These are phyloP conservation scores for Skeletonema costatum DNA, from an alignment of 108 stramenopile species.

Conservation along the genomic window DNA sequence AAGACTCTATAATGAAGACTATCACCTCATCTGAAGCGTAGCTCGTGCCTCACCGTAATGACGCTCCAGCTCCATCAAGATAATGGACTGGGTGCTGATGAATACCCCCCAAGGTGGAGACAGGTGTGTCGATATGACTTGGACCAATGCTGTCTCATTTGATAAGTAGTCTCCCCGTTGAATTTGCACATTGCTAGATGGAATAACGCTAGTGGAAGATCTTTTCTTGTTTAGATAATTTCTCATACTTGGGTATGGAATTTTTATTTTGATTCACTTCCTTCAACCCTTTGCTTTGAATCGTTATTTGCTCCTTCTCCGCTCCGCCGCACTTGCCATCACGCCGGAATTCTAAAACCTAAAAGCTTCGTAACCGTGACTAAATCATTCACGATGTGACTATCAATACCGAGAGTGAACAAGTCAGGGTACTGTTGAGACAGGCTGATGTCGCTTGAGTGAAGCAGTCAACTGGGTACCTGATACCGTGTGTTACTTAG, in stretches of 20 bases:
- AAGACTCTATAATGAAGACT: constrained; percentile 28
- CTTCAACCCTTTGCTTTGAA: constrained; percentile 31
- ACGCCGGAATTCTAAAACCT: constrained; percentile 74
- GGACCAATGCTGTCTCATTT: constrained; percentile 29
- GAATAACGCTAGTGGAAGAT: background rate
- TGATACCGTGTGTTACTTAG: no score
- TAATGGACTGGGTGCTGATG: constrained; percentile 31
- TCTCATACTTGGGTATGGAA: constrained; percentile 40
- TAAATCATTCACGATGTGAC: no score
- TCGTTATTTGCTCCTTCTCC: constrained; percentile 70
- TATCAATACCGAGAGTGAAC: no score
- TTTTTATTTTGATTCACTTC: constrained; percentile 33
- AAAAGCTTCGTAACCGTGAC: no score
- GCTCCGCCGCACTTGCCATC: constrained; percentile 57
- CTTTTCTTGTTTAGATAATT: constrained; percentile 3
- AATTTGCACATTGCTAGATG: constrained; percentile 27
- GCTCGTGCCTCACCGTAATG: constrained; percentile 46
- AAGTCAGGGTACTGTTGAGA: no score
- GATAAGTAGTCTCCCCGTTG: constrained; percentile 14
- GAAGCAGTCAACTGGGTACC: no score
- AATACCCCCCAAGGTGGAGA: constrained; percentile 38
- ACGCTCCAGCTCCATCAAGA: constrained; percentile 38
- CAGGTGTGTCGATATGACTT: constrained; percentile 10
- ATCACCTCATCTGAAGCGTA: constrained; percentile 3
- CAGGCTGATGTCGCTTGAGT: no score